Conservation (phyloP, 768 basidiomycete genomes). For the Tricholoma hemisulphureum region DNA sequence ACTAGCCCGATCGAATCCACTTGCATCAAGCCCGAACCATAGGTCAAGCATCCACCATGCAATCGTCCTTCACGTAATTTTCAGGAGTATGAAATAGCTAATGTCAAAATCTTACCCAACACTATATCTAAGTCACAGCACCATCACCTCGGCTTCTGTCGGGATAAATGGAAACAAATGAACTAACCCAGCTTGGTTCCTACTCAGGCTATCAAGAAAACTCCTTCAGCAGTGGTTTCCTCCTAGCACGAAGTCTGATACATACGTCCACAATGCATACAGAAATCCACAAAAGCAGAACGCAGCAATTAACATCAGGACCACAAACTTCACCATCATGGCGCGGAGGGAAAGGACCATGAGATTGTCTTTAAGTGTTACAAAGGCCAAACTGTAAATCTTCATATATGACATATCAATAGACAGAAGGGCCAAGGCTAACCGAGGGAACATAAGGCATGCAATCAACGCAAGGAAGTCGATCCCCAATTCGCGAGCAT, state of each 20-base stretch:
- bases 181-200: conserved; percentile 56
- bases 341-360: conserved; percentile 84
- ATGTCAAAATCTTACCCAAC: conserved; percentile 23
- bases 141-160: conserved; percentile 17
- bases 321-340: conserved; percentile 87
- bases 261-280: conserved; percentile 92
- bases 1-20: conserved; percentile 83
- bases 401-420: background rate
- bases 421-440: background rate
- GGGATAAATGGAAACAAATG: conserved; percentile 8
- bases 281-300: conserved; percentile 93
- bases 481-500: conserved; percentile 70
- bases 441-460: conserved; percentile 88
- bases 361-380: conserved; percentile 77
- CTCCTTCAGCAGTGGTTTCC: conserved; percentile 1
- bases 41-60: conserved; percentile 96
- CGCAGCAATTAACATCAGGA: conserved; percentile 80
- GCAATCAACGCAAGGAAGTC: conserved; percentile 89
- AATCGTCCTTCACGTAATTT: conserved; percentile 38
- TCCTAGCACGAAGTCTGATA: conserved; percentile 16
- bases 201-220: conserved; percentile 50
- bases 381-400: conserved; percentile 76
- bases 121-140: conserved; percentile 22
- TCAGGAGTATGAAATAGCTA: background rate
- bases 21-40: conserved; percentile 94